Conservation (phyloP, 164 flowering plant genomes). For the Kalanchoe fedtschenkoi region DNA sequence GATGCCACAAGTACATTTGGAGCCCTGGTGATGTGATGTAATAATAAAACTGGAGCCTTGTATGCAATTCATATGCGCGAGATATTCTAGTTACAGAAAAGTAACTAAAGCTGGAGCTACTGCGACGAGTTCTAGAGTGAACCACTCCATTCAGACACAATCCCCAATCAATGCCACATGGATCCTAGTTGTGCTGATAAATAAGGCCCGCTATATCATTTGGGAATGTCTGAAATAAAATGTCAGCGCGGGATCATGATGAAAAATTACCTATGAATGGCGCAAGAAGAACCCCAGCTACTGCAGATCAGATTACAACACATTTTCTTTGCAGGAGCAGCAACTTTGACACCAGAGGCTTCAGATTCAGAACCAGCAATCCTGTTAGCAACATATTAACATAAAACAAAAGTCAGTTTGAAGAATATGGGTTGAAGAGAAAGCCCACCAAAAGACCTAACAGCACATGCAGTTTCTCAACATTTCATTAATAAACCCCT, state of each 20-base stretch:
- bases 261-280: too few species aligned
- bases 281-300: slow-evolving; percentile 88
- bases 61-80: not conserved
- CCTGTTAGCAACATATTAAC: slow-evolving; percentile 27
- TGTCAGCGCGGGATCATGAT: too few species aligned
- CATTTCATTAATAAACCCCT: too few species aligned
- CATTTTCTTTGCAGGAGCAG: slow-evolving; percentile 89
- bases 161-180: not conserved
- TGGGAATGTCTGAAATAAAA: too few species aligned
- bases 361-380: slow-evolving; percentile 95
- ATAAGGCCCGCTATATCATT: not conserved
- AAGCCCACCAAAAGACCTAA: not conserved
- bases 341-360: slow-evolving; percentile 77
- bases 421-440: not conserved
- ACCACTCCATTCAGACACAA: not conserved
- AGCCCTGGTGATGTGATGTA: too few species aligned
- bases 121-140: not conserved
- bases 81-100: not conserved
- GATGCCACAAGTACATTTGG: too few species aligned
- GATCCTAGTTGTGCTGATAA: not conserved
- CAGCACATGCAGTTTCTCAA: slow-evolving; percentile 27
- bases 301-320: slow-evolving; percentile 86
- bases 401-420: not conserved
- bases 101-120: not conserved
- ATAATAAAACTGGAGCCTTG: too few species aligned